phyloP scores from a whole-genome alignment of 768 basidiomycete genomes.

The Scleroderma citrinum region DNA sequence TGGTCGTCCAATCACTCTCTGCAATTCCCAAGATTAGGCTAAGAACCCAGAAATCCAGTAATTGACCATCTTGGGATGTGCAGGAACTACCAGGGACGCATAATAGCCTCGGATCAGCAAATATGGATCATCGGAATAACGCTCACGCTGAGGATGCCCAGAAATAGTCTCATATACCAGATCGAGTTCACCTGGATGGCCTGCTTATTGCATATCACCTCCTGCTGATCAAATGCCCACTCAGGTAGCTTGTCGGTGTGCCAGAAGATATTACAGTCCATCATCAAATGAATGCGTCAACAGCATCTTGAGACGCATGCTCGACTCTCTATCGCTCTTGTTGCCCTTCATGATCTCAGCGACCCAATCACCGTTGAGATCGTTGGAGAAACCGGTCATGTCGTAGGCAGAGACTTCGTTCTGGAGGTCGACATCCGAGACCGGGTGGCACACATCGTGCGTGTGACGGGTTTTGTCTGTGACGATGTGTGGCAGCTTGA shows the following conservation, averaged over 20 bases:
- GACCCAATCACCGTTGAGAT: slow-evolving; percentile 90
- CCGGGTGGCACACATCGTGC: slow-evolving; percentile 90
- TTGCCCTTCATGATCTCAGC: slow-evolving; percentile 77
- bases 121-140: neutral
- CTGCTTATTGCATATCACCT: slow-evolving; percentile 99
- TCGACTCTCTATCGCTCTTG: slow-evolving; percentile 58
- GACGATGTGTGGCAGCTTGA: slow-evolving; percentile 75
- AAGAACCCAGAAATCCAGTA: slow-evolving; percentile 89
- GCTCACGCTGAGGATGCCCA: slow-evolving; percentile 52
- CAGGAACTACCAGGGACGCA: slow-evolving; percentile 45
- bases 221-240: slow-evolving; percentile 98
- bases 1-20: slow-evolving; percentile 95
- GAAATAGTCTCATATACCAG: slow-evolving; percentile 89
- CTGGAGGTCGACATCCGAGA: slow-evolving; percentile 98
- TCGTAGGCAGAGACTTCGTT: slow-evolving; percentile 97
- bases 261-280: slow-evolving; percentile 94
- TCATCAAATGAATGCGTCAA: slow-evolving; percentile 79
- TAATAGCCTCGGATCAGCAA: neutral
- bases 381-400: slow-evolving; percentile 71
- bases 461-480: slow-evolving; percentile 90
- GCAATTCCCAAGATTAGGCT: slow-evolving; percentile 84
- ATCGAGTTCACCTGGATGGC: slow-evolving; percentile 83
- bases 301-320: slow-evolving; percentile 69
- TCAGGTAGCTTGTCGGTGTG: slow-evolving; percentile 98
- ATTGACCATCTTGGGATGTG: slow-evolving; percentile 75